phyloP scores from a whole-genome alignment of 2,329 filamentous ascomycete species.

The Blumeria graminis region DNA sequence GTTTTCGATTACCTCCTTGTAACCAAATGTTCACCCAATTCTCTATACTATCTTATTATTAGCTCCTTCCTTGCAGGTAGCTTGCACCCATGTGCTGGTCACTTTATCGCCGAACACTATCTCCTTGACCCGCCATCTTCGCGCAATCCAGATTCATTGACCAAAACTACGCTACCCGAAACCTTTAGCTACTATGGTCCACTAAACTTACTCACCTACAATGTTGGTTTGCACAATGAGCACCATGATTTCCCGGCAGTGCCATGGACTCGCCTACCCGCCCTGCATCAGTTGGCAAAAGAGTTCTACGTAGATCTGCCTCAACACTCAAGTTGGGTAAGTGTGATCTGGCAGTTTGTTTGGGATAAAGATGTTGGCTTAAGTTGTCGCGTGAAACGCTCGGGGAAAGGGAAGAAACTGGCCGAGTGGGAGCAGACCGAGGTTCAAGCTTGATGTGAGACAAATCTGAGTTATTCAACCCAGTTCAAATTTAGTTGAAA shows the following conservation, averaged over 20 bases:
- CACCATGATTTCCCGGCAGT: slow-evolving; percentile 97
- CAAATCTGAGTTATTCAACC: too few relatives aligned
- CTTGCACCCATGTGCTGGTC: slow-evolving; percentile 79
- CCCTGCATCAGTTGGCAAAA: slow-evolving; percentile 52
- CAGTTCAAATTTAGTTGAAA: too few relatives aligned
- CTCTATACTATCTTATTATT: slow-evolving; percentile 61
- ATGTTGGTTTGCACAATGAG: slow-evolving; percentile 94
- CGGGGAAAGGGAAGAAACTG: slow-evolving; percentile 43
- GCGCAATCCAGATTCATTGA: slow-evolving; percentile 29
- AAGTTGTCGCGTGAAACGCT: slow-evolving; percentile 80
- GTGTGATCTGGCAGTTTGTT: slow-evolving; percentile 90
- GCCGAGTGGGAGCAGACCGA: slow-evolving; percentile 23
- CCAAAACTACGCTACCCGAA: slow-evolving; percentile 45
- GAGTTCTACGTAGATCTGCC: slow-evolving; percentile 88
- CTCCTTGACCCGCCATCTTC: slow-evolving; percentile 40
- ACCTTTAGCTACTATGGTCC: slow-evolving; percentile 94
- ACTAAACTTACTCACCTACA: slow-evolving; percentile 83
- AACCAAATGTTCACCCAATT: slow-evolving; percentile 31
- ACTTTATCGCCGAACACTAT: slow-evolving; percentile 97
- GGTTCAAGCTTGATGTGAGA: slow-evolving; percentile 11
- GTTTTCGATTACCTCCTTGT: slow-evolving; percentile 53
- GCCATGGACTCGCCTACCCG: slow-evolving; percentile 71
- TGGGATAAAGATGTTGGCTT: slow-evolving; percentile 73
- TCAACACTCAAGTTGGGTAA: slow-evolving; percentile 69
- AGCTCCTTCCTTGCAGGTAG: slow-evolving; percentile 86